Evolutionary conservation across 2,329 filamentous ascomycete genomes (phyloP).

Genomic region (Clonostachys rhizophaga): DNA sequence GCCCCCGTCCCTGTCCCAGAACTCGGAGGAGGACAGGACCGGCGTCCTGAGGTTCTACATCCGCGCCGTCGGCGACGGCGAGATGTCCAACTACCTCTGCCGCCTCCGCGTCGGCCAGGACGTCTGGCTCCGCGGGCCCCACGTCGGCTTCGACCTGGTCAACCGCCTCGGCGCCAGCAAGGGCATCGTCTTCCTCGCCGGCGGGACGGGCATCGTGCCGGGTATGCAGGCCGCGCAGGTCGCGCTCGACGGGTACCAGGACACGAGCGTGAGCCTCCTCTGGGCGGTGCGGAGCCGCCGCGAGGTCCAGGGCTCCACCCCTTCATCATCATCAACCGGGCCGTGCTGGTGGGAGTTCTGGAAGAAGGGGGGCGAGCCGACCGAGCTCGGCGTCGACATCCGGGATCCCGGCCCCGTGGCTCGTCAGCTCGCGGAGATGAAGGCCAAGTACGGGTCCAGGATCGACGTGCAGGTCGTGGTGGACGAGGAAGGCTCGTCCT

Average conservation of each 20-base stretch:
- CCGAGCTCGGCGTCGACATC: conserved; percentile 6
- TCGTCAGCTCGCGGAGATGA: conserved; percentile 52
- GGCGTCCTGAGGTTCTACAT: conserved; percentile 67
- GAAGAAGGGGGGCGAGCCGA: conserved; percentile 5
- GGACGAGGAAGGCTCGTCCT: conserved; percentile 70
- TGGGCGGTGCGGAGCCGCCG: conserved; percentile 70
- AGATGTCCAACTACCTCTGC: conserved; percentile 80
- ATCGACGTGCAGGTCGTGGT: conserved; percentile 72
- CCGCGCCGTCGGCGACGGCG: conserved; percentile 71
- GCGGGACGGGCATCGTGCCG: conserved; percentile 88
- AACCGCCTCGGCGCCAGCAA: conserved; percentile 18
- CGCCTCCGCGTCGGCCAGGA: conserved; percentile 54
- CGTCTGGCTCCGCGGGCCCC: conserved; percentile 76
- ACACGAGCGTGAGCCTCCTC: conserved; percentile 58
- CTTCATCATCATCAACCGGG: not conserved
- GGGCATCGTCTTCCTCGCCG: conserved; percentile 77
- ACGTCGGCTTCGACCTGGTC: conserved; percentile 57
- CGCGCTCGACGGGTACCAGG: conserved; percentile 36
- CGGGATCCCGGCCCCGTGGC: conserved; percentile 44
- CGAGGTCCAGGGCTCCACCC: conserved; percentile 34
- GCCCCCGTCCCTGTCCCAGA: conserved; percentile 52
- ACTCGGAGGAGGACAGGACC: not conserved
- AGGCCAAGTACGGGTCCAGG: conserved; percentile 46
- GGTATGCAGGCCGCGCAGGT: conserved; percentile 75
- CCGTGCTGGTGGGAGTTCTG: conserved; percentile 17